Conservation (phyloP, 2,329 filamentous ascomycete genomes). For the Rhexocercosporidium sp. region DNA sequence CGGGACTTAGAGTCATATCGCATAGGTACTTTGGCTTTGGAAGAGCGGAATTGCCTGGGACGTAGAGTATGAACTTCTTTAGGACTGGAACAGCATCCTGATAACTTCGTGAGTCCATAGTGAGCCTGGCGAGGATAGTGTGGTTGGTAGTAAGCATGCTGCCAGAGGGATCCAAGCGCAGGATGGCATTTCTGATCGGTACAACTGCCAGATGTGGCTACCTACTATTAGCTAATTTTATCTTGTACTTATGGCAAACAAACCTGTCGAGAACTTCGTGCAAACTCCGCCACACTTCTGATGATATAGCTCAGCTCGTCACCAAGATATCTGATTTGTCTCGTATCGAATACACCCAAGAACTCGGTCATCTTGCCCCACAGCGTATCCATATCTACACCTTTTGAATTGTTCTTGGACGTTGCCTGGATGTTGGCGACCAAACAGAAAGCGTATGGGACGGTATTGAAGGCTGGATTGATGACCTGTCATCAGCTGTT, state of each 20-base stretch:
- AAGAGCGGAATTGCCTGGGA: conserved; percentile 54
- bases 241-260: background rate
- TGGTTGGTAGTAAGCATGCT: conserved; percentile 71
- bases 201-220: conserved; percentile 37
- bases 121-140: conserved; percentile 60
- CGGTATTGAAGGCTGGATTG: conserved; percentile 61
- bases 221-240: conserved; percentile 21
- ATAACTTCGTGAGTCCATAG: conserved; percentile 58
- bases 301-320: conserved; percentile 52
- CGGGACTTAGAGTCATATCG: conserved; percentile 51
- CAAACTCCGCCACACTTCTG: conserved; percentile 42
- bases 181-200: conserved; percentile 53
- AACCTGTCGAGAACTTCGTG: conserved; percentile 34
- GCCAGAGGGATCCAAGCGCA: conserved; percentile 69
- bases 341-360: conserved; percentile 51
- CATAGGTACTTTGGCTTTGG: conserved; percentile 48
- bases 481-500: conserved; percentile 33
- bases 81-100: conserved; percentile 64
- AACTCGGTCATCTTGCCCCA: conserved; percentile 54
- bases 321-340: conserved; percentile 60
- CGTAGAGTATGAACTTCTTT: conserved; percentile 69
- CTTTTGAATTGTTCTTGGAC: conserved; percentile 41
- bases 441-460: conserved; percentile 63
- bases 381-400: conserved; percentile 40
- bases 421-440: conserved; percentile 50